A percentile compares a stretch with the other conserved stretches of the same genome.
phyloP scores from a whole-genome alignment of 2,329 filamentous ascomycete species.

The Ascochyta koolunga region DNA sequence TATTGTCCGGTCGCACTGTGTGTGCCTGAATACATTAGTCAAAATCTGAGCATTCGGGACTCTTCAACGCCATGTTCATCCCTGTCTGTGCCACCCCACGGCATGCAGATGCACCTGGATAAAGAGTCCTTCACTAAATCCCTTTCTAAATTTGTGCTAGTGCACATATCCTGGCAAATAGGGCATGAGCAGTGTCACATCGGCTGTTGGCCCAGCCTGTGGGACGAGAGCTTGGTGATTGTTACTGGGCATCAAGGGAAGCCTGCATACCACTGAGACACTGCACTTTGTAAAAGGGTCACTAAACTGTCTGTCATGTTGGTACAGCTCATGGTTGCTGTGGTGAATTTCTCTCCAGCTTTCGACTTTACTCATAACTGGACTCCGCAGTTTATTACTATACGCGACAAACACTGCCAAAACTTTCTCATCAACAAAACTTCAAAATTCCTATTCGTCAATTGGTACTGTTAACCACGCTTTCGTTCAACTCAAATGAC shows the following conservation, averaged over 20 bases:
- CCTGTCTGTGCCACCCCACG: too few species aligned
- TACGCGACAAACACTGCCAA: not conserved
- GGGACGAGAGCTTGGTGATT: not conserved
- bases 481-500: too few species aligned
- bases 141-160: not conserved
- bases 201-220: constrained; percentile 1
- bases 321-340: too few species aligned
- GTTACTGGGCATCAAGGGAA: not conserved
- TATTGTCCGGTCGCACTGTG: too few species aligned
- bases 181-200: not conserved
- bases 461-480: not conserved
- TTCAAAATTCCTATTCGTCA: not conserved
- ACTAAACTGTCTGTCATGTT: not conserved
- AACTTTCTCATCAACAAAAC: not conserved
- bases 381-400: not conserved
- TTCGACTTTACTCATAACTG: not conserved
- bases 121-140: not conserved
- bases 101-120: not conserved
- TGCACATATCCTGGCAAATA: not conserved
- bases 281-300: not conserved
- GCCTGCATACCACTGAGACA: not conserved
- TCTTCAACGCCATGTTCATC: too few species aligned
- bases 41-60: too few species aligned
- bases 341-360: not conserved
- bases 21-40: too few species aligned